phyloP scores from a whole-genome alignment of 306 rosid species.

The Cucurbita moschata region DNA sequence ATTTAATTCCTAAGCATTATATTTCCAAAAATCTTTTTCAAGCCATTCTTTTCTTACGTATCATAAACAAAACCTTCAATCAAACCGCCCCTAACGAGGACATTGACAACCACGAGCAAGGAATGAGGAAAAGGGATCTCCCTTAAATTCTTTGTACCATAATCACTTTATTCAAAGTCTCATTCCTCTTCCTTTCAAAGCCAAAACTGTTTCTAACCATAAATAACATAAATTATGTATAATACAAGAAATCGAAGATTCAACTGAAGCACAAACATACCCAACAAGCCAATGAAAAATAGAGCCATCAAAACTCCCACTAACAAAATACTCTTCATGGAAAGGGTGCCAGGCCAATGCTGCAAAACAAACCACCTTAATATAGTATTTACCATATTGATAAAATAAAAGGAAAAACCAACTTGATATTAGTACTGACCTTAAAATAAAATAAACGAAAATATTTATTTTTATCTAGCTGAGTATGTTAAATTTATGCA shows the following conservation, averaged over 20 bases:
- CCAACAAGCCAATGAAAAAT: conserved; percentile 98
- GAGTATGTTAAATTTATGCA: neutral
- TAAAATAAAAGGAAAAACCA: conserved; percentile 4
- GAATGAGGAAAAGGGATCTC: neutral
- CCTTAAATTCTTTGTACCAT: neutral
- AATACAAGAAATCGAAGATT: neutral
- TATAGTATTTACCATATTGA: neutral
- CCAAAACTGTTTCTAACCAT: neutral
- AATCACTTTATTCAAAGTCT: neutral
- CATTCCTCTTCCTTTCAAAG: neutral
- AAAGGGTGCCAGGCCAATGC: conserved; percentile 99
- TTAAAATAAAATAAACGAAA: conserved; percentile 4
- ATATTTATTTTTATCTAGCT: neutral
- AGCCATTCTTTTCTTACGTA: too few species aligned
- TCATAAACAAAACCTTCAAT: too few species aligned
- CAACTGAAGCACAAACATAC: conserved; percentile 24
- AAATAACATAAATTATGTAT: neutral
- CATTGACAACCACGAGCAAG: neutral
- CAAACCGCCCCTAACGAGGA: neutral
- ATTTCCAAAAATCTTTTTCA: too few species aligned
- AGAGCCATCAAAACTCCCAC: conserved; percentile 96
- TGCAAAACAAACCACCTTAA: conserved; percentile 6
- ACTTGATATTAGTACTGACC: neutral
- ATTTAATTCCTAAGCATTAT: too few species aligned
- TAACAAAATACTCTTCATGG: conserved; percentile 95